Conservation (phyloP, 2,329 filamentous ascomycete genomes). For the Colletotrichum magnum region DNA sequence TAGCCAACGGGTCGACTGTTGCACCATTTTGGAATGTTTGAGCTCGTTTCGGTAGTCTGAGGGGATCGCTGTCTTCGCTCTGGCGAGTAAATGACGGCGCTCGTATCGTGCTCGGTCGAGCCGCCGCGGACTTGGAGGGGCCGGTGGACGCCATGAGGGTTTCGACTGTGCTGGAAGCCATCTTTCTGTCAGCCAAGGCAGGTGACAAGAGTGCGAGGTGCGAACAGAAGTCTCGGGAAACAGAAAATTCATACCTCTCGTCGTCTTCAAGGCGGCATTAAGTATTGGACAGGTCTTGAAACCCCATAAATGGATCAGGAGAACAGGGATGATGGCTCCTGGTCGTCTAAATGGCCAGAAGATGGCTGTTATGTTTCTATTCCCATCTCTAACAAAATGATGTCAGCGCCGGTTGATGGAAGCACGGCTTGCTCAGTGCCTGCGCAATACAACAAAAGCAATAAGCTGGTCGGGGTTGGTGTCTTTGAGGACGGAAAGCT, state of each 20-base stretch:
- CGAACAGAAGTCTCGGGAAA: not conserved
- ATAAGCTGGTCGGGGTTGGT: constrained; percentile 8
- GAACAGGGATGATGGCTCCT: constrained; percentile 35
- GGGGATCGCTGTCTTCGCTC: constrained; percentile 49
- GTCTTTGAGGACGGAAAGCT: constrained; percentile 27
- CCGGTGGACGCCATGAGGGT: constrained; percentile 52
- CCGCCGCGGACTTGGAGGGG: constrained; percentile 46
- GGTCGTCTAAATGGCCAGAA: constrained; percentile 23
- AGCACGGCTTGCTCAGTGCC: constrained; percentile 19
- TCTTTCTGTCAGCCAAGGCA: constrained; percentile 22
- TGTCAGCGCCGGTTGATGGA: constrained; percentile 17
- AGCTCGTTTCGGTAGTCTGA: constrained; percentile 58
- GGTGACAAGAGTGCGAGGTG: not conserved
- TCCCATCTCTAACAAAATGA: constrained; percentile 35
- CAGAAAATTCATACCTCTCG: not conserved
- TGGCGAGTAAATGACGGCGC: constrained; percentile 49
- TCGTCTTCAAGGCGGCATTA: constrained; percentile 34
- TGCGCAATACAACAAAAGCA: constrained; percentile 26
- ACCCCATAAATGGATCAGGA: constrained; percentile 37
- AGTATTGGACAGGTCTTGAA: constrained; percentile 37
- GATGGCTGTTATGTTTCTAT: constrained; percentile 37
- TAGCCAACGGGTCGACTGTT: constrained; percentile 45
- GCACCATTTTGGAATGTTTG: constrained; percentile 61
- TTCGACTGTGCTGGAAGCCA: constrained; percentile 37
- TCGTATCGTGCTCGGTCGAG: constrained; percentile 50